Base-by-base conservation (phyloP, 116 monocot species). In the Trichopus zeylanicus region DNA sequence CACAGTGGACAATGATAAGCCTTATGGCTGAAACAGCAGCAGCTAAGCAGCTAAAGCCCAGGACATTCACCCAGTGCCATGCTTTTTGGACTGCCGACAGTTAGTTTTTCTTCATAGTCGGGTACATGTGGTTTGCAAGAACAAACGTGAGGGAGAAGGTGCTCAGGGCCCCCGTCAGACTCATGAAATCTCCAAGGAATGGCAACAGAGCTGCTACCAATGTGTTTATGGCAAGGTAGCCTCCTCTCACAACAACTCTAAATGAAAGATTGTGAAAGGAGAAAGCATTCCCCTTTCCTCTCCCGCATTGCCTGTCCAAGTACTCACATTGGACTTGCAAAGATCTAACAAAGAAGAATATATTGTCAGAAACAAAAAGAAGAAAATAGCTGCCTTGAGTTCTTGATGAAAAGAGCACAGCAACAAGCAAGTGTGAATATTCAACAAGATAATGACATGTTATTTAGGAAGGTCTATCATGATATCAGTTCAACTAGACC, bases 181-280 rank as follows among this genome's bases (percentile, higher is more conserved):
- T 98, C 98, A 98, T 98, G 69, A 98, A 91, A 35, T 98, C 98
- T 34, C 91, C 91, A 7, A 98, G 74, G 39, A 98, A 98, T 26
- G 98, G 91, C 7, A 98, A 76, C 21, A 88, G 39, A 7, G 98
- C 91, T 0, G 98, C 81, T 10, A 98, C 80, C 9, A 85, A 34
- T 16, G 98, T 98, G 77, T 82, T 91, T 33, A 91, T 19, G 0
- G 82, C 74, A 22, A 98, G 79, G 65, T 98, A 98, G 64, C 91
- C 87, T 24, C 98, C 91, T 67, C 98, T 67, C 10, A 91, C 87
- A 11, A 63, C 12, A 7, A 98, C 67, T 46, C 98, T 77, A 51
- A 98, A 98, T 8, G 72, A 71, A 5, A 91, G 6, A 55, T 91
- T 84, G 32, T 70, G 51, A 19, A 91, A 55, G 39, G 84, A 70